Evolutionary conservation across 169 alveolate genomes (phyloP).

Genomic region (Cryptosporidium ubiquitum): DNA sequence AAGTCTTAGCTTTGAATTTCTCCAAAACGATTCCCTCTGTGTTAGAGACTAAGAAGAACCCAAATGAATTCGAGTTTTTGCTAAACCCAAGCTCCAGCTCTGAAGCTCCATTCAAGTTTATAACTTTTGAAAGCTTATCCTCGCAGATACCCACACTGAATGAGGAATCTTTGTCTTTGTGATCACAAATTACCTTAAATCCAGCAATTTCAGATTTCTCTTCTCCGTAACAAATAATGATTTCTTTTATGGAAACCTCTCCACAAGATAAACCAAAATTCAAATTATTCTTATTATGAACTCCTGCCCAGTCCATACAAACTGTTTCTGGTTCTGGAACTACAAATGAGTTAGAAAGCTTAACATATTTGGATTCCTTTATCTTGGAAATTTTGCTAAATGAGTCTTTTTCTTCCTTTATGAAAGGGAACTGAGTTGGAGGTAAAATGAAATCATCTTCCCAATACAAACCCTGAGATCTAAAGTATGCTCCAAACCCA

Average conservation of each 20-base stretch:
- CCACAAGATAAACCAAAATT: conserved; percentile 62
- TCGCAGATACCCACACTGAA: conserved; percentile 33
- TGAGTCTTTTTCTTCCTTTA: not conserved
- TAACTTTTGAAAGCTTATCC: not conserved
- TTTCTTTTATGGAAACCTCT: not conserved
- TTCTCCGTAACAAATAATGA: not conserved
- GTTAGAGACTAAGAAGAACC: conserved; percentile 50
- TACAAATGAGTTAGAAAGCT: not conserved
- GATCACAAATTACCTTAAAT: conserved; percentile 24
- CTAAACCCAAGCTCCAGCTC: conserved; percentile 50
- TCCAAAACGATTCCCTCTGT: not conserved
- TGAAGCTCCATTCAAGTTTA: not conserved
- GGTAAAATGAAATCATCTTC: conserved; percentile 27
- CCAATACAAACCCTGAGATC: conserved; percentile 67
- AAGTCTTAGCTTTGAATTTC: conserved; percentile 4
- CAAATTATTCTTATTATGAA: not conserved
- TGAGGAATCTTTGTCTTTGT: not conserved
- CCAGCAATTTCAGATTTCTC: conserved; percentile 6
- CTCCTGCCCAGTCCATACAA: conserved; percentile 50
- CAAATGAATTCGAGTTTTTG: conserved; percentile 2
- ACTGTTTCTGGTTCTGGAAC: not conserved
- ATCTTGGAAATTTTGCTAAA: not conserved
- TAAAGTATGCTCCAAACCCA: conserved; percentile 66
- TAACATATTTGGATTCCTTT: not conserved
- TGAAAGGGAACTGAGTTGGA: conserved; percentile 25